Base-by-base conservation (phyloP, 768 basidiomycete genomes). In the Termitomyces sp. region DNA sequence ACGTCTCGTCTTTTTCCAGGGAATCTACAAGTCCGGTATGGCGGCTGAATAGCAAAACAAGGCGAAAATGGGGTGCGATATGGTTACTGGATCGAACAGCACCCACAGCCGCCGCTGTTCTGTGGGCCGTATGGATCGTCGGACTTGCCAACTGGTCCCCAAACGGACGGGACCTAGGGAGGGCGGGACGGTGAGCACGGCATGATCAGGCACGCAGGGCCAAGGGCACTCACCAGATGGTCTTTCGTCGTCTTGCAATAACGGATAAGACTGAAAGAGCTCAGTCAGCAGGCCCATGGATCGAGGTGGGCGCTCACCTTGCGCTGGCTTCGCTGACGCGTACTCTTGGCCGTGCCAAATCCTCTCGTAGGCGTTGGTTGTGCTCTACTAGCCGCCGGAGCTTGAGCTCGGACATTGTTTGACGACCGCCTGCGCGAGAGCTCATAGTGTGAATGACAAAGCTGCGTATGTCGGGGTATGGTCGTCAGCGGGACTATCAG, bases 331-430 rank as follows among this genome's bases (percentile, higher is more conserved):
- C 96, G 70, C 93, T 95, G 59, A 98, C 92, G 71, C 89, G 81
- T 69, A 95, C 87, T 73, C 96, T 79, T 35, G 94, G 95, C 66
- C 96, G 79, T 35, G 92, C 88, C 59, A 98, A 79, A 75, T 98
- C 96, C 71, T 97, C 96, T 67, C 90, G 79, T 68, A 97, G 77
- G 62, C 96, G 84, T 74, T 92, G 89, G 72, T 97, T 98, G 79
- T 98, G 95, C 75, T 98, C 96, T 39, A 92, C 89, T 70, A 98
- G 80, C 48, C 96, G 85, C 28, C 96, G 85, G 61, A 97, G 90
- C 84, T 97, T 97, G 74, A 98, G 91, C 81, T 98, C 96, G 51
- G 92, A 92, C 94, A 98, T 96, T 66, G 92, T 92, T 79, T 95
- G 94, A 62, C 85, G 78, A 55, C 84, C 83, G 70, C 88, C 81